Evolutionary conservation across 768 basidiomycete genomes (phyloP).

Genomic region (Tulasnella sp.): DNA sequence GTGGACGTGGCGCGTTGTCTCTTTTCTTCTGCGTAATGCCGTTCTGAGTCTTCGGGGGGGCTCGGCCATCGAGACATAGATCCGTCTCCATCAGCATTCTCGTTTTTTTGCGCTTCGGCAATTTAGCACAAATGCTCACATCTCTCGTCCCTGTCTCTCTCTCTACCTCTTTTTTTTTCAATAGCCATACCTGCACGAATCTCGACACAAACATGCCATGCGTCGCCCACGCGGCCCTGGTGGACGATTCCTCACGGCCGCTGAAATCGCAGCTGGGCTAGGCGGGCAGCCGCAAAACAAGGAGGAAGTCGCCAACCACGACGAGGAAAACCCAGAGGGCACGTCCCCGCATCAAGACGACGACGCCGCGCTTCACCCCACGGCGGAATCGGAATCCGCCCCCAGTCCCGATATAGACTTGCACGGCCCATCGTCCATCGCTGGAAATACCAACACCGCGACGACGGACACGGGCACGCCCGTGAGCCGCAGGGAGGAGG

Average conservation of each 20-base stretch:
- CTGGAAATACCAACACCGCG: background rate
- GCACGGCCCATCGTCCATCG: background rate
- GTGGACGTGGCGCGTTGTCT: background rate
- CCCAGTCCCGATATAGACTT: background rate
- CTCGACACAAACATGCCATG: slow-evolving; percentile 97
- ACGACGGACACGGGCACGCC: background rate
- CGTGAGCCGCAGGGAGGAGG: background rate
- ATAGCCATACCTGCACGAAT: slow-evolving; percentile 97
- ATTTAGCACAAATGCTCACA: background rate
- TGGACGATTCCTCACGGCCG: slow-evolving; percentile 94
- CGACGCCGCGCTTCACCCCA: background rate
- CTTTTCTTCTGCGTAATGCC: background rate
- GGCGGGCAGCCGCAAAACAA: slow-evolving; percentile 7
- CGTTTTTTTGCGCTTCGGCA: slow-evolving; percentile 8
- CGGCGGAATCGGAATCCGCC: background rate
- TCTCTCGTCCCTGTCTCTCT: background rate
- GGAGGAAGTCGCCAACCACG: background rate
- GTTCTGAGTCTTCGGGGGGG: slow-evolving; percentile 7
- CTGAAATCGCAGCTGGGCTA: slow-evolving; percentile 46
- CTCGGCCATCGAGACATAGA: background rate
- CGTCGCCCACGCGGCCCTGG: slow-evolving; percentile 94
- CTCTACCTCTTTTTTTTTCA: background rate
- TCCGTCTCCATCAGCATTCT: background rate
- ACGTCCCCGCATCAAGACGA: background rate
- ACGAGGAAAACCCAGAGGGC: background rate